Base-by-base conservation (phyloP, 228 moss, liverwort and hornwort species). In the Sphagnum fallax region DNA sequence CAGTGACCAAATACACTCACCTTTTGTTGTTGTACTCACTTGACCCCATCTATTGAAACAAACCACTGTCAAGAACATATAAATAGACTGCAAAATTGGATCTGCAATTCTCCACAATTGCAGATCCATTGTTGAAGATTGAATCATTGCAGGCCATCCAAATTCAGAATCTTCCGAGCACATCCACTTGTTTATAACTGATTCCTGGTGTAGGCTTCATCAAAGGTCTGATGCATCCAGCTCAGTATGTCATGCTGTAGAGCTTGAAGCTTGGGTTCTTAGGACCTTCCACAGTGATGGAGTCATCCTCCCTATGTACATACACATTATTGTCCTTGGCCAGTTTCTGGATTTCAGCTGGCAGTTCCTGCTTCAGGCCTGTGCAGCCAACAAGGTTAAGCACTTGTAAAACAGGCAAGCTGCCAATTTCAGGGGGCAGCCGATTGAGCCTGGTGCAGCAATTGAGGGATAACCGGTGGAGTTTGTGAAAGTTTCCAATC, bases 301-400 rank as follows among this genome's bases (percentile, higher is more conserved):
- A 70, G 61, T 76, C 76, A 60, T 67, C 71, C 61, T 71, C 76
- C 62, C 71, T 71, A 47, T 71, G 71, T 62, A 76, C 71, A 62
- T 71, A 60, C 65, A 66, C 71, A 64, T 8, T 50, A 52, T 76
- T 67, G 48, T 76, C 66, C 14, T 76, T 67, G 47, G 76, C 66
- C 52, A 76, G 49, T 53, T 67, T 74, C 61, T 71, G 74, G 52
- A 75, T 57, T 49, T 60, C 67, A 47, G 60, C 58, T 65, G 78
- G 67, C 51, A 74, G 59, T 51, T 77, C 78, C 57, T 62, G 75
- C 72, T 75, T 75, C 8, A 82, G 72, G 49, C 81, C 77, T 51
- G 80, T 79, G 66, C 83, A 83, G 14, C 83, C 83, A 18, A 83
- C 80, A 65, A 83, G 50, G 67, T 83, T 83, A 49, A 83, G 67